Percentiles rank a stretch among this genome's conserved stretches.
Evolutionary conservation across 768 basidiomycete species (phyloP).

Genomic region (Termitomyces eurrhizus): DNA sequence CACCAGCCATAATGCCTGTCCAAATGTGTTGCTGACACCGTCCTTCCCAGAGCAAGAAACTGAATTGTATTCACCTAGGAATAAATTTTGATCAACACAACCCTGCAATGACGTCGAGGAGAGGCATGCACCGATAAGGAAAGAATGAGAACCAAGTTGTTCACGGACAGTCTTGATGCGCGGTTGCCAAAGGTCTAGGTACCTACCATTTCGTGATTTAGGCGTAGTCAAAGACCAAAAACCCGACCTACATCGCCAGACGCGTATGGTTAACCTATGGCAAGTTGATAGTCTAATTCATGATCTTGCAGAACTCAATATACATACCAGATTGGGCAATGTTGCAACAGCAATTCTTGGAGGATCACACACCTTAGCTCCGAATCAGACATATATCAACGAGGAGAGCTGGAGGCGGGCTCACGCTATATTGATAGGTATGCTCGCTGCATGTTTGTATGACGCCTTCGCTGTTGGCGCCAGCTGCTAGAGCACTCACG

Average conservation of each 20-base stretch:
- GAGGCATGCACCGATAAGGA: conserved; percentile 37
- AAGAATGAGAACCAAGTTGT: conserved; percentile 44
- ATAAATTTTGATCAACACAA: neutral
- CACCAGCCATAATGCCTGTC: conserved; percentile 51
- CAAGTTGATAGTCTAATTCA: neutral
- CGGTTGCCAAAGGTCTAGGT: conserved; percentile 54
- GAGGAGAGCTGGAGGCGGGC: conserved; percentile 9
- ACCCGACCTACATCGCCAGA: conserved; percentile 36
- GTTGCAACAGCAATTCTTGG: conserved; percentile 42
- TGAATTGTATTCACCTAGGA: conserved; percentile 49
- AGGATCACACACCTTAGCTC: conserved; percentile 35
- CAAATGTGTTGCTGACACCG: conserved; percentile 50
- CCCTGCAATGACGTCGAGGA: neutral
- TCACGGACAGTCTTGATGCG: conserved; percentile 43
- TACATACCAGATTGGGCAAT: conserved; percentile 39
- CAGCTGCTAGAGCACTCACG: conserved; percentile 44
- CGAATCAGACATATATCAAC: neutral
- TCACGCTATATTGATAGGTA: conserved; percentile 50
- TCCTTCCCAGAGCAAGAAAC: conserved; percentile 49
- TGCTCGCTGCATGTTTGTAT: conserved; percentile 49
- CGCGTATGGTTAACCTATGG: conserved; percentile 50
- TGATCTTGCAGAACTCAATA: neutral
- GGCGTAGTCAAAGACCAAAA: neutral
- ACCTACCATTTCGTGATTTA: conserved; percentile 26
- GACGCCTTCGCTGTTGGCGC: conserved; percentile 36